phyloP scores from a whole-genome alignment of 2,329 filamentous ascomycete species.

The Fusarium sororula region DNA sequence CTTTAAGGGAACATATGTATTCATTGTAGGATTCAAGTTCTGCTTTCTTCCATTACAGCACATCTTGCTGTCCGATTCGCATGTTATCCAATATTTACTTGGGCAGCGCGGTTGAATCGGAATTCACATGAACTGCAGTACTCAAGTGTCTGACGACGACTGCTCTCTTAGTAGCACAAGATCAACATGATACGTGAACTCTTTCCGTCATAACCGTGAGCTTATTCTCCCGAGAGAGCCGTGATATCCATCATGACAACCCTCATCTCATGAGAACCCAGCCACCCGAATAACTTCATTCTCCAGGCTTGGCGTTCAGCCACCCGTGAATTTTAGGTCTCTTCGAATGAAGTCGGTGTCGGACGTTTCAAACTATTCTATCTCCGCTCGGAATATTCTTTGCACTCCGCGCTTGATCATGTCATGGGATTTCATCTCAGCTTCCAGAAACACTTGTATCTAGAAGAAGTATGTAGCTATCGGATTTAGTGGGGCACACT shows the following conservation, averaged over 20 bases:
- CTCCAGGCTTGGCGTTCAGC: constrained; percentile 16
- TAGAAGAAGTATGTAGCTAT: constrained; percentile 32
- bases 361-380: background rate
- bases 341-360: background rate
- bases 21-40: background rate
- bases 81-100: background rate
- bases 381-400: background rate
- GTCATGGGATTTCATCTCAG: background rate
- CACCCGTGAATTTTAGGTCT: constrained; percentile 7
- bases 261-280: constrained; percentile 24
- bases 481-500: constrained; percentile 29
- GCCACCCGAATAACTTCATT: constrained; percentile 26
- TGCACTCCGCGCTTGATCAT: background rate
- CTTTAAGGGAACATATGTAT: background rate
- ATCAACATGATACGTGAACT: background rate
- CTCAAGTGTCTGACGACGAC: background rate
- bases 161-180: background rate
- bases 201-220: constrained; percentile 8
- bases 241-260: constrained; percentile 27
- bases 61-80: background rate
- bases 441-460: constrained; percentile 6
- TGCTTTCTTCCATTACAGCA: background rate
- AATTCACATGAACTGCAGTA: background rate
- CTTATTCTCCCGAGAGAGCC: constrained; percentile 15
- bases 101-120: background rate